Base-by-base conservation (phyloP, 2,329 filamentous ascomycete species). In the Sphaerulina musiva region DNA sequence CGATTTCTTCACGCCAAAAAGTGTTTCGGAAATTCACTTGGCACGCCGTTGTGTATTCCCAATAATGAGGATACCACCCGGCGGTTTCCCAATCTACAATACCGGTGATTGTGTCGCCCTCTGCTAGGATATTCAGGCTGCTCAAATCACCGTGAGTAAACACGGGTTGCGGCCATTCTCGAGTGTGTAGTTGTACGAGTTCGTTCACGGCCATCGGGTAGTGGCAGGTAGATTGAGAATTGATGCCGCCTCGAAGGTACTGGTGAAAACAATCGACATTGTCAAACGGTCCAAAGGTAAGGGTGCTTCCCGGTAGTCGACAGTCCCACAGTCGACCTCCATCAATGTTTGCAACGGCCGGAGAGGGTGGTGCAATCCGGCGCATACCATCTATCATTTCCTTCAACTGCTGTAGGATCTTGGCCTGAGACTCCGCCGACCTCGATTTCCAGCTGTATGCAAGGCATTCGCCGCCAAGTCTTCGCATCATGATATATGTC, bases 1-100 rank as follows among this genome's bases (percentile, higher is more conserved):
- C 55, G 40, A 74, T 50, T 31, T 61, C 38, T 4, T 64, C 51
- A 53, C 63, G 59, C 73, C 70, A 74, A 51, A 72, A 74, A 29
- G 56, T 58, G 46, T 73, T 74, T n/a, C 66, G 60, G 6, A 67
- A 69, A 56, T 74, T 77, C 20, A 73, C 73, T 62, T 75, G 65
- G 29, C 55, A 54, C 6, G 55, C 55, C 2, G 51, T 66, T 6
- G 71, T 73, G 54, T 73, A 74, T 56, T 76, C 73, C 74, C 72
- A 78, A 60, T 76, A 78, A 14, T 66, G 62, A 2, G 74, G 75
- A 59, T 73, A 77, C 74, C 73, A 78, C 1, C 75, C 75, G 17
- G 72, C 67, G 23, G 69, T 67, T 57, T 79, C 76, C 75, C 74
- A 79, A 56, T 72, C 73, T 48, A 74, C 59, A 56, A 80, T 76